A percentile compares a stretch with the other conserved stretches of the same genome.
Conservation (phyloP, 495 filamentous ascomycete species). For the Cetradonia linearis region DNA sequence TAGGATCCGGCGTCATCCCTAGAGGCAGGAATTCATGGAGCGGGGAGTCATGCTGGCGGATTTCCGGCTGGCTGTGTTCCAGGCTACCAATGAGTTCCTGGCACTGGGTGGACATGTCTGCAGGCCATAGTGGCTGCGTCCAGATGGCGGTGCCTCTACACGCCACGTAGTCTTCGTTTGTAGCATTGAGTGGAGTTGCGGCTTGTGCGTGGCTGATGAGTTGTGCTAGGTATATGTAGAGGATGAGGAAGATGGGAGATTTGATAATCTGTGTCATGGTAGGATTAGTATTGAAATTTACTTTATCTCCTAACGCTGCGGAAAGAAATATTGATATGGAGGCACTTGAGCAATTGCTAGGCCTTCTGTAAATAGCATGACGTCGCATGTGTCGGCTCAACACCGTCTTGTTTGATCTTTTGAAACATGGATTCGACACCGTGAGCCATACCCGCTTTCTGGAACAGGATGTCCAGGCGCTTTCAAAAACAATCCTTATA, state of each 20-base stretch:
- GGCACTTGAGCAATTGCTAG: background rate
- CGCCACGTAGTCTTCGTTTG: background rate
- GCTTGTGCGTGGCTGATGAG: background rate
- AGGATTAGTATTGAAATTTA: background rate
- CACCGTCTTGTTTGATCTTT: too few relatives aligned
- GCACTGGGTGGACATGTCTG: background rate
- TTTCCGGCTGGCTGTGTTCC: background rate
- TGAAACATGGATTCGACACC: too few relatives aligned
- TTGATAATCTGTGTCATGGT: background rate
- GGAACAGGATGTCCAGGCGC: background rate
- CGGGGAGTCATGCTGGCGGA: background rate
- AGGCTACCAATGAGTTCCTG: background rate
- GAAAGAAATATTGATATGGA: background rate
- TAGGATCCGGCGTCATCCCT: background rate
- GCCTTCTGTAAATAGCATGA: background rate
- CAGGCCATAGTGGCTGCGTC: background rate
- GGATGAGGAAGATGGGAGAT: background rate
- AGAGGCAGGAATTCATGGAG: background rate
- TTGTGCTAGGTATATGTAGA: background rate
- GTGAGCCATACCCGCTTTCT: background rate
- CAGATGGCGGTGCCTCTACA: background rate
- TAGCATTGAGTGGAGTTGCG: background rate
- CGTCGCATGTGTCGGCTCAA: background rate
- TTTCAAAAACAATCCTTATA: background rate
- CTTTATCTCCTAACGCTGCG: background rate